Base-by-base conservation (phyloP, 2,329 filamentous ascomycete species). In the Aspergillus fructus region DNA sequence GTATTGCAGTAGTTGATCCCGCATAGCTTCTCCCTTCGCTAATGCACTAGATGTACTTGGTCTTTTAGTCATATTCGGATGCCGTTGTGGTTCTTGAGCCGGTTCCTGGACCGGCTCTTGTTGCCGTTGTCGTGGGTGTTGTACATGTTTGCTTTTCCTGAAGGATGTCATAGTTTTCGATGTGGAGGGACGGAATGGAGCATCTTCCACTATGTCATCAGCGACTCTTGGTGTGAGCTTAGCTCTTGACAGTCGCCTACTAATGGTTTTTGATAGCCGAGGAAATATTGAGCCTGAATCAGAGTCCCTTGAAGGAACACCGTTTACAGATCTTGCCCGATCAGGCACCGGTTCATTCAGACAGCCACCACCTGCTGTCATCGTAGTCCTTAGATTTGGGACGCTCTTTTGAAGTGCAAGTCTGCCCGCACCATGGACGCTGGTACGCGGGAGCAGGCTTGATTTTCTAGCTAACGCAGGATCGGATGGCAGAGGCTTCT, bases 401-500 rank as follows among this genome's bases (percentile, higher is more conserved):
- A 62, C 63, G 37, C 55, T 62, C 41, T 65, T 64, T 30, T 54
- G 55, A 47, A 42, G 27, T 60, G 47, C 12, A 59, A n/a, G 51
- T 37, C 39, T 49, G 53, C 46, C 24, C 2, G 21, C 49, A 49
- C 42, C 55, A 49, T 12, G 56, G 53, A 45, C 56, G 56, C 30
- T 64, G 45, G 59, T 45, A 33, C 58, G 42, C 37, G 59, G 47
- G 7, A 54, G 59, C n/a, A 59, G 43, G 4, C 59, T 54, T 19
- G 58, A 53, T 19, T 55, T 33, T 41, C 49, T 47, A 11, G 49
- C 3, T 49, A 58, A 23, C 7, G 45, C 47, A 34, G 71, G 72
- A 55, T 69, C 70, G 37, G 55, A 59, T 11, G 71, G 71, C 8
- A 74, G 61, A 23, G 71, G 71, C 54, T 74, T 74, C 30, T 71